Evolutionary conservation across 208 protist genomes (phyloP).

Genomic region (Balamuthia mandrillaris): DNA sequence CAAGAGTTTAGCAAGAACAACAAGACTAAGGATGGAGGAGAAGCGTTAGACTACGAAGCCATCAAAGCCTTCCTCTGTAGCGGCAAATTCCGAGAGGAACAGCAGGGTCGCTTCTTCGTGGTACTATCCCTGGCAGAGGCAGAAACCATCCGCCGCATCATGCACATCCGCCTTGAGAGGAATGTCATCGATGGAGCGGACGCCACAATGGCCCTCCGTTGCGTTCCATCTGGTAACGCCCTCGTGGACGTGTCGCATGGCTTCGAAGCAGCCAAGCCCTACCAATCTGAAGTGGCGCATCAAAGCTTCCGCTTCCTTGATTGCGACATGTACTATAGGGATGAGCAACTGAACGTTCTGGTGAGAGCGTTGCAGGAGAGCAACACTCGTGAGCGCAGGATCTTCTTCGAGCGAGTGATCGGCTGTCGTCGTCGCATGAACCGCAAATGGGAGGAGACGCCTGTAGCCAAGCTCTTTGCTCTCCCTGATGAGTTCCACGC

Average conservation of each 20-base stretch:
- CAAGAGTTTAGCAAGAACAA: neutral
- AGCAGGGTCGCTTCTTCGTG: slow-evolving; percentile 60
- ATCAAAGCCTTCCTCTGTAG: neutral
- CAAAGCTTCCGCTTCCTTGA: slow-evolving; percentile 27
- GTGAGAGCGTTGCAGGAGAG: neutral
- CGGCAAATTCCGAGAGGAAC: neutral
- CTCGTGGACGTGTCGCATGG: slow-evolving; percentile 18
- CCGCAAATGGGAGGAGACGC: slow-evolving; percentile 33
- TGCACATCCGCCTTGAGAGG: slow-evolving; percentile 57
- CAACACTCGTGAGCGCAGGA: neutral
- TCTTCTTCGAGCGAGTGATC: slow-evolving; percentile 37
- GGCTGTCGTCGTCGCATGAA: slow-evolving; percentile 12
- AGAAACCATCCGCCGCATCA: slow-evolving; percentile 68
- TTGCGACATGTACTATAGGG: slow-evolving; percentile 37
- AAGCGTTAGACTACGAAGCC: neutral
- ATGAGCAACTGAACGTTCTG: slow-evolving; percentile 12
- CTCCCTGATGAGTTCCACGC: slow-evolving; percentile 28
- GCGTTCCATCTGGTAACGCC: slow-evolving; percentile 1
- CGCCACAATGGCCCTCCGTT: neutral
- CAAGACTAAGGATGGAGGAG: neutral
- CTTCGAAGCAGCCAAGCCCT: neutral
- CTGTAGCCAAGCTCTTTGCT: slow-evolving; percentile 27
- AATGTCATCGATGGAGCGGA: slow-evolving; percentile 18
- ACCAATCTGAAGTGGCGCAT: slow-evolving; percentile 16
- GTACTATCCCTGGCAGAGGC: slow-evolving; percentile 69